Conservation (phyloP, 2,329 filamentous ascomycete genomes). For the Aspergillus novoparasiticus region DNA sequence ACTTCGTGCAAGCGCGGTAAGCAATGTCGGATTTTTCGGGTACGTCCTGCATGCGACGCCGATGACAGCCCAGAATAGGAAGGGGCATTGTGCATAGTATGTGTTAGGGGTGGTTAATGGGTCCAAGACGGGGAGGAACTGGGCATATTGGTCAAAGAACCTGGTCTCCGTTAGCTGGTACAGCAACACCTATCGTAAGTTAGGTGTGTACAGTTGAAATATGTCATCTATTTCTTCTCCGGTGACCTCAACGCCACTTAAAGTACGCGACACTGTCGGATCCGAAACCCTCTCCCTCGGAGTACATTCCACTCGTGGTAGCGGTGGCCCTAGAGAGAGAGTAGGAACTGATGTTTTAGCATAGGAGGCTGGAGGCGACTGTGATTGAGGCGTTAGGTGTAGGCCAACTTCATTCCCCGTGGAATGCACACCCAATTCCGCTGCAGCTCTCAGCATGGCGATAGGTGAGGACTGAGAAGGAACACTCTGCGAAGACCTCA, state of each 20-base stretch:
- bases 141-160: conserved; percentile 42
- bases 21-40: conserved; percentile 41
- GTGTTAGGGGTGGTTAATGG: conserved; percentile 65
- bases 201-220: conserved; percentile 34
- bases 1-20: conserved; percentile 36
- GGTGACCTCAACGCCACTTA: conserved; percentile 35
- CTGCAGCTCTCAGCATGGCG: conserved; percentile 33
- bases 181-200: not conserved
- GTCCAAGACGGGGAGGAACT: conserved; percentile 44
- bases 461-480: conserved; percentile 27
- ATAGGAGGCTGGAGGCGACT: conserved; percentile 24
- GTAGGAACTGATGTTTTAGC: conserved; percentile 25
- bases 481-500: conserved; percentile 30
- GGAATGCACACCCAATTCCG: conserved; percentile 32
- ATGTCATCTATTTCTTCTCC: conserved; percentile 42
- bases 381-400: conserved; percentile 19
- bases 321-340: conserved; percentile 19
- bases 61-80: conserved; percentile 78
- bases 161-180: conserved; percentile 19
- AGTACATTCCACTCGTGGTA: conserved; percentile 12
- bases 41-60: conserved; percentile 42
- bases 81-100: conserved; percentile 74
- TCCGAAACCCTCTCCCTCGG: conserved; percentile 15
- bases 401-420: conserved; percentile 5
- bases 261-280: conserved; percentile 30